Evolutionary conservation across 2,329 filamentous ascomycete species (phyloP).

Genomic region (Dryadomyces quercivorus): DNA sequence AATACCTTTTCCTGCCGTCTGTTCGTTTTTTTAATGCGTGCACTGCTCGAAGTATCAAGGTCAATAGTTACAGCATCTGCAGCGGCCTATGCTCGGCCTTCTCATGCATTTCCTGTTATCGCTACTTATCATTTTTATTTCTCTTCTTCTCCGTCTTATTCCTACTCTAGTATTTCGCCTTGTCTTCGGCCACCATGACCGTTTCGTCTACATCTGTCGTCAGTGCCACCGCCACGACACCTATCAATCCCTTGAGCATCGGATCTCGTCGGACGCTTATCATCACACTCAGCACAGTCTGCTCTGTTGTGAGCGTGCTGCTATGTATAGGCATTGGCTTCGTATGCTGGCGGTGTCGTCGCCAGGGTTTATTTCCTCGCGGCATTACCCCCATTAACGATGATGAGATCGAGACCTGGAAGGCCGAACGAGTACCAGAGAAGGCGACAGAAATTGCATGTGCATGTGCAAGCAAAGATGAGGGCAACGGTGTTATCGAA

Average conservation of each 20-base stretch:
- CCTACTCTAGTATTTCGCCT: not conserved
- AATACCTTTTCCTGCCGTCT: not conserved
- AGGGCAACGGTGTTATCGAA: not conserved
- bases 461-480: not conserved
- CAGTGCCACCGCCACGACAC: not conserved
- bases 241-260: not conserved
- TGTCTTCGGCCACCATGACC: not conserved
- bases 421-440: conserved; percentile 23
- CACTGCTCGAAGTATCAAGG: too few species aligned
- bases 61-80: too few species aligned
- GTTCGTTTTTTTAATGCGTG: too few species aligned
- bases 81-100: too few species aligned
- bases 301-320: conserved; percentile 32
- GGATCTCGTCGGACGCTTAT: conserved; percentile 25
- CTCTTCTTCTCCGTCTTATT: not conserved
- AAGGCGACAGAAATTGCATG: conserved; percentile 11
- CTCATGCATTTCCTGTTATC: not conserved
- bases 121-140: not conserved
- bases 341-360: conserved; percentile 26
- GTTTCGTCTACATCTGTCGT: not conserved
- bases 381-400: conserved; percentile 51
- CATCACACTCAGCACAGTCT: conserved; percentile 37
- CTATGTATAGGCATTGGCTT: conserved; percentile 24
- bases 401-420: conserved; percentile 56
- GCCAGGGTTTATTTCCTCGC: conserved; percentile 32